Conservation (phyloP, 2,329 filamentous ascomycete species). For the Microascus cirrosus region DNA sequence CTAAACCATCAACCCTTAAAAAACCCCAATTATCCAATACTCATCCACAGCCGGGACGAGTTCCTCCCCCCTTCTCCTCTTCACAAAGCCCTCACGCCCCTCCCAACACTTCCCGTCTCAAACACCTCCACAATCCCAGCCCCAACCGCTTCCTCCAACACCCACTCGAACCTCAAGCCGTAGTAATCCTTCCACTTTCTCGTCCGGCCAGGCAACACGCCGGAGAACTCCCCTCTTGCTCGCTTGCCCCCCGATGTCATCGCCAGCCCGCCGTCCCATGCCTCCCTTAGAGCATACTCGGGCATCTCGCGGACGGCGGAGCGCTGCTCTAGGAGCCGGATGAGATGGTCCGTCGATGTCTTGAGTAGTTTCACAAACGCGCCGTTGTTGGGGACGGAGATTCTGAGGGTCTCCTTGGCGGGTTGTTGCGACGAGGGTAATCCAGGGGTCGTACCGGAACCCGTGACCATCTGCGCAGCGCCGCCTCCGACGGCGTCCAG, state of each 20-base stretch:
- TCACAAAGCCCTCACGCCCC: slow-evolving; percentile 43
- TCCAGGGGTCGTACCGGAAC: slow-evolving; percentile 21
- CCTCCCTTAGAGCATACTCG: slow-evolving; percentile 49
- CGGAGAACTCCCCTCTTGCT: slow-evolving; percentile 38
- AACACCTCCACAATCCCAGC: slow-evolving; percentile 63
- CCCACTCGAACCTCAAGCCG: slow-evolving; percentile 60
- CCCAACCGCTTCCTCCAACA: slow-evolving; percentile 59
- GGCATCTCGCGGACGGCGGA: slow-evolving; percentile 53
- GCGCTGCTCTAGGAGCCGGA: slow-evolving; percentile 40
- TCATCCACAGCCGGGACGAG: not conserved
- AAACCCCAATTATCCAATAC: not conserved
- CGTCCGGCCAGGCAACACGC: slow-evolving; percentile 48
- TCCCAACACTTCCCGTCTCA: slow-evolving; percentile 62
- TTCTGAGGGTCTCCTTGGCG: slow-evolving; percentile 26
- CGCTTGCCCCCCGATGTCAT: slow-evolving; percentile 32
- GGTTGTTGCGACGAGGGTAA: not conserved
- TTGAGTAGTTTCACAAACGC: slow-evolving; percentile 55
- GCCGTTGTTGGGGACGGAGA: slow-evolving; percentile 58
- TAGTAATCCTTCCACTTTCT: slow-evolving; percentile 62
- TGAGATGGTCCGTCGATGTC: slow-evolving; percentile 49
- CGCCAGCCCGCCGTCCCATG: slow-evolving; percentile 48
- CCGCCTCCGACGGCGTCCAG: slow-evolving; percentile 41
- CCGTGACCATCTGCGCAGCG: slow-evolving; percentile 20
- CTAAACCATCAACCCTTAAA: not conserved
- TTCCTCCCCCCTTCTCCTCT: too few relatives aligned